These are phyloP conservation scores for Endoconidiophora laricicola DNA, from an alignment of 2,329 filamentous ascomycete genomes.

Conservation along the genomic window DNA sequence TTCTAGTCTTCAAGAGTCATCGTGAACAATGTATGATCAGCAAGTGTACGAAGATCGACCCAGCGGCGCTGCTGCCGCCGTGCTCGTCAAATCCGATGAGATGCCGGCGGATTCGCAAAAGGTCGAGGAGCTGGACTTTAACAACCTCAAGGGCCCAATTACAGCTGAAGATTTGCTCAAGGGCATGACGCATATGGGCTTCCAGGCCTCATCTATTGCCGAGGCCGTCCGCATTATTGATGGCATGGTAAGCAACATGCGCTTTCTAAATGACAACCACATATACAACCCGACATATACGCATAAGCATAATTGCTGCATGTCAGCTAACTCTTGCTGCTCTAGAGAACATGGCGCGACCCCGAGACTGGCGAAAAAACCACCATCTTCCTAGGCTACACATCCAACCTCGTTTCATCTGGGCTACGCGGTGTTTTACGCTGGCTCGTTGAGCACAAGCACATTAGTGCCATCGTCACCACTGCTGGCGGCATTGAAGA, in stretches of 20 bases:
- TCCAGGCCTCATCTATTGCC: slow-evolving; percentile 52
- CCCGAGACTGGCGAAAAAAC: slow-evolving; percentile 63
- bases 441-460: slow-evolving; percentile 81
- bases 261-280: not conserved
- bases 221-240: slow-evolving; percentile 88
- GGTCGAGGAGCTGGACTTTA: slow-evolving; percentile 86
- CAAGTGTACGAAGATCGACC: slow-evolving; percentile 30
- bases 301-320: no score
- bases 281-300: not conserved
- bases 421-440: slow-evolving; percentile 81
- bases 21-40: slow-evolving; percentile 9
- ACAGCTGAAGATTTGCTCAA: slow-evolving; percentile 72
- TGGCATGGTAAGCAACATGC: slow-evolving; percentile 55
- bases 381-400: slow-evolving; percentile 95
- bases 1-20: not conserved
- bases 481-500: slow-evolving; percentile 93
- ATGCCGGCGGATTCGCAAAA: slow-evolving; percentile 63
- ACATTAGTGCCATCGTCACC: slow-evolving; percentile 85
- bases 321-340: not conserved
- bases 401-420: slow-evolving; percentile 92
- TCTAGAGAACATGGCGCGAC: slow-evolving; percentile 58
- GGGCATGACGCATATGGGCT: slow-evolving; percentile 75
- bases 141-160: slow-evolving; percentile 59
- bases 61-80: slow-evolving; percentile 54
- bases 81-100: slow-evolving; percentile 68